Evolutionary conservation across 495 filamentous ascomycete genomes (phyloP).

Genomic region (Parachaetomium inaequale): DNA sequence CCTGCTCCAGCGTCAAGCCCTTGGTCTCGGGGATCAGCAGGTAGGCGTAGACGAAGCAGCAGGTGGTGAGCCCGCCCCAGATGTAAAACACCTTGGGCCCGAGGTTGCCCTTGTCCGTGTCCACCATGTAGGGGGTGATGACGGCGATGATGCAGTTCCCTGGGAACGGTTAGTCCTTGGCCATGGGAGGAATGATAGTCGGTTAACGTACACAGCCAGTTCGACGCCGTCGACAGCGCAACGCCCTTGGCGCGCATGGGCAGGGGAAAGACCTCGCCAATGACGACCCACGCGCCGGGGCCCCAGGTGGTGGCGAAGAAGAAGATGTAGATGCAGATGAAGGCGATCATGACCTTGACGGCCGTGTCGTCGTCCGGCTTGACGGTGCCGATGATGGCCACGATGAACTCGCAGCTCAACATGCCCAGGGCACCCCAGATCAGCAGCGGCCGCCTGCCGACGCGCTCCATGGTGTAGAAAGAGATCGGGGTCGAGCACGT

Average conservation of each 20-base stretch:
- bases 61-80: constrained; percentile 65
- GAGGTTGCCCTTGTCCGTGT: constrained; percentile 64
- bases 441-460: constrained; percentile 74
- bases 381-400: constrained; percentile 67
- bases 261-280: constrained; percentile 82
- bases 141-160: constrained; percentile 68
- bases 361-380: constrained; percentile 49
- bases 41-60: constrained; percentile 66
- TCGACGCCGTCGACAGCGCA: constrained; percentile 72
- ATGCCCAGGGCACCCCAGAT: constrained; percentile 74
- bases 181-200: not conserved
- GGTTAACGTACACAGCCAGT: constrained; percentile 51
- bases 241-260: constrained; percentile 78
- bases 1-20: constrained; percentile 83
- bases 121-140: constrained; percentile 78
- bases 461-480: constrained; percentile 75
- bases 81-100: constrained; percentile 72
- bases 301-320: constrained; percentile 80
- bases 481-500: constrained; percentile 74
- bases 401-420: constrained; percentile 78
- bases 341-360: constrained; percentile 63
- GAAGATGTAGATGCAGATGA: constrained; percentile 81
- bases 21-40: constrained; percentile 82
- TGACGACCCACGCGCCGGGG: constrained; percentile 74
- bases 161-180: not conserved